Evolutionary conservation across 345 rosid genomes (phyloP).

Genomic region (Citropsis articulata): DNA sequence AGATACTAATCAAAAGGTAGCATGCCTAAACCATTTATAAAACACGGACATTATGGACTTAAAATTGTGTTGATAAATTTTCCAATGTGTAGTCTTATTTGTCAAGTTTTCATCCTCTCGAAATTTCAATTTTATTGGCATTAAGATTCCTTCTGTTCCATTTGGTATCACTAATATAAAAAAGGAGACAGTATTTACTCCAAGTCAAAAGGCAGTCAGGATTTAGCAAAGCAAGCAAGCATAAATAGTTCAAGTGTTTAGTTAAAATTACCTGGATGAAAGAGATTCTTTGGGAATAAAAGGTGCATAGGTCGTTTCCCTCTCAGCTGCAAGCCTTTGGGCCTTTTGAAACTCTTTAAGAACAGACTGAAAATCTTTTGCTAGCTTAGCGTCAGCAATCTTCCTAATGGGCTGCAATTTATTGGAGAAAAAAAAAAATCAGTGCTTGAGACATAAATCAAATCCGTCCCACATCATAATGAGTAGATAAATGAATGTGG

Average conservation of each 20-base stretch:
- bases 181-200: neutral
- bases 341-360: conserved; percentile 73
- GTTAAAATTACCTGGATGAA: conserved; percentile 44
- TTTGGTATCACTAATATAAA: neutral
- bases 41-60: neutral
- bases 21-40: neutral
- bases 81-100: neutral
- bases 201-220: neutral
- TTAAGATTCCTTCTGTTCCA: neutral
- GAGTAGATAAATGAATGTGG: neutral
- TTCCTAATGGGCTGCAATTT: conserved; percentile 56
- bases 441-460: neutral
- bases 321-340: conserved; percentile 77
- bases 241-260: neutral
- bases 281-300: conserved; percentile 43
- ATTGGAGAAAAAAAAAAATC: neutral
- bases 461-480: neutral
- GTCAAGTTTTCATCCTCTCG: neutral
- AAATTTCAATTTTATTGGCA: neutral
- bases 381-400: conserved; percentile 77
- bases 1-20: neutral
- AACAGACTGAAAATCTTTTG: conserved; percentile 61
- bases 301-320: conserved; percentile 57
- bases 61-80: neutral
- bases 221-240: neutral